These are phyloP conservation scores for Zanthoxylum bungeanum DNA, from an alignment of 345 rosid species.

Conservation along the genomic window DNA sequence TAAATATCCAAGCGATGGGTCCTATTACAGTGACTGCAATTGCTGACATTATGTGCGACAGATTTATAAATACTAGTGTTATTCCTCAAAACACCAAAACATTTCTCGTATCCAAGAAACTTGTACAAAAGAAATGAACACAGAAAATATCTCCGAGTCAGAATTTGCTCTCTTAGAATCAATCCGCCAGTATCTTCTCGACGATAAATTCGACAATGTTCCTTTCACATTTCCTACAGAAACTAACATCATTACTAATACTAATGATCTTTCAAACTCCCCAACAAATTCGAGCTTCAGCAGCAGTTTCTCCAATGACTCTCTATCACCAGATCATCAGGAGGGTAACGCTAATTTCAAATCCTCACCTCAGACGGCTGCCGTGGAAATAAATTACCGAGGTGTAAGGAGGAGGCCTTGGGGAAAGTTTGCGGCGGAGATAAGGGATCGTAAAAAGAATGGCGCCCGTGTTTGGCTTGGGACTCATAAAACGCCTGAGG, in stretches of 20 bases:
- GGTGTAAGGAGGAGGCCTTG: constrained; percentile 52
- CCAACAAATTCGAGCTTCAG: no score
- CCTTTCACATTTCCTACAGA: not conserved
- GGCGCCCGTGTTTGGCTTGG: constrained; percentile 71
- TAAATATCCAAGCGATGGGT: no score
- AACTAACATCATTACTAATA: not conserved
- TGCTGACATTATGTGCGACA: no score
- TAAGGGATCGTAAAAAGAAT: constrained; percentile 58
- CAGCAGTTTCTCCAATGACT: no score
- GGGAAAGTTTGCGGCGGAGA: constrained; percentile 75
- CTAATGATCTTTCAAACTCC: no score
- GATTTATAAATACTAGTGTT: no score
- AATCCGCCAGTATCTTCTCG: constrained; percentile 24
- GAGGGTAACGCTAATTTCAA: no score
- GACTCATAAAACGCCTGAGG: constrained; percentile 48
- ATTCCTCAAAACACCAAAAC: no score
- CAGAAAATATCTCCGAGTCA: not conserved
- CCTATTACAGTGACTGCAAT: no score
- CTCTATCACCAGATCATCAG: no score
- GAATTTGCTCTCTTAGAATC: constrained; percentile 27
- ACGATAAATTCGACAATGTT: constrained; percentile 9
- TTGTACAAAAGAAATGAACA: constrained; percentile 16
- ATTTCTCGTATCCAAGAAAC: no score
- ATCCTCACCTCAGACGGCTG: not conserved
- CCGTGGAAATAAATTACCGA: constrained; percentile 5